Conservation (phyloP, 345 rosid species). For the Excoecaria cochinchinensis region DNA sequence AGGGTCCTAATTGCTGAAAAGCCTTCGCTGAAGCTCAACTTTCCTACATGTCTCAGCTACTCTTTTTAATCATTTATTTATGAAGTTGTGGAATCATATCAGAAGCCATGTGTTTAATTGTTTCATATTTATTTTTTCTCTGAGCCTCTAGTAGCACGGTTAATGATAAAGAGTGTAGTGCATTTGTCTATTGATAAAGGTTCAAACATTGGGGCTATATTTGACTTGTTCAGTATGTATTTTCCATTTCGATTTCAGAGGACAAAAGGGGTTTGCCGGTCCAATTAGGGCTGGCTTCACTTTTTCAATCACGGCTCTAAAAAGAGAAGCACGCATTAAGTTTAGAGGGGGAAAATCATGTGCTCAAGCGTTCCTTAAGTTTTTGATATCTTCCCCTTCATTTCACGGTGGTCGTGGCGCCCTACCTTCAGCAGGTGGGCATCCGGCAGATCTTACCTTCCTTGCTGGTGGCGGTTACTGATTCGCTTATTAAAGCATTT, state of each 20-base stretch:
- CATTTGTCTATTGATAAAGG: not conserved
- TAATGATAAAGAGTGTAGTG: not conserved
- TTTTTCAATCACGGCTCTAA: constrained; percentile 37
- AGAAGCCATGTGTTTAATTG: not conserved
- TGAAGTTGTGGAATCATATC: not conserved
- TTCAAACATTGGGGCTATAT: not conserved
- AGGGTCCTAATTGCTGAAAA: not conserved
- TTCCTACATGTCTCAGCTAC: not conserved
- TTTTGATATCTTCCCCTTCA: constrained; percentile 44
- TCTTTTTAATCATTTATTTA: not conserved
- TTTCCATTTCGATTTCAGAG: constrained; percentile 23
- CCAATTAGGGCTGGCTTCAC: constrained; percentile 37
- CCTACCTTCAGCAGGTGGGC: constrained; percentile 46
- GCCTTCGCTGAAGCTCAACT: not conserved
- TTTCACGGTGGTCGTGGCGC: constrained; percentile 49
- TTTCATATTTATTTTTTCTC: not conserved
- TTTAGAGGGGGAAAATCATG: constrained; percentile 31
- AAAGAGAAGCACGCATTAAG: constrained; percentile 25
- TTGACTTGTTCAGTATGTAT: not conserved
- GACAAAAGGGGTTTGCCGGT: constrained; percentile 25
- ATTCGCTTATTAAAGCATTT: constrained; percentile 11
- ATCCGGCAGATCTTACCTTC: constrained; percentile 44
- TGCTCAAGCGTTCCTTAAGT: constrained; percentile 27
- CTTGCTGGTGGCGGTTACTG: constrained; percentile 45
- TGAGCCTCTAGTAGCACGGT: not conserved